These are phyloP conservation scores for Pelagomonas calceolata DNA, from an alignment of 108 stramenopile genomes.

Conservation along the genomic window DNA sequence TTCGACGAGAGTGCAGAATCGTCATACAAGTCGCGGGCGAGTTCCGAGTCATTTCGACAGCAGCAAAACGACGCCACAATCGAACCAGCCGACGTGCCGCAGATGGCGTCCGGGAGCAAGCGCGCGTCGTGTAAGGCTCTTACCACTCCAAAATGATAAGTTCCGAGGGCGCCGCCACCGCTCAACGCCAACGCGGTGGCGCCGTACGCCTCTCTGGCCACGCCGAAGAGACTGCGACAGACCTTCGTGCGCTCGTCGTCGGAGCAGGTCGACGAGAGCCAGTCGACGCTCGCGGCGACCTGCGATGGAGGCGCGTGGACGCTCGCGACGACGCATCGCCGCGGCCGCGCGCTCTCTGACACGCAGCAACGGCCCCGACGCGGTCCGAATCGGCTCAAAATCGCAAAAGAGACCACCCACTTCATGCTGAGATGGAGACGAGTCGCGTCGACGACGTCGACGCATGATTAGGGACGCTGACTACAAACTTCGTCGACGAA, in stretches of 20 bases:
- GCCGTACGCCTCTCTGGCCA: constrained; percentile 85
- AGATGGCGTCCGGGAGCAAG: constrained; percentile 77
- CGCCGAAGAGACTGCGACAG: constrained; percentile 40
- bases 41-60: constrained; percentile 78
- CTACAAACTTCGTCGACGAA: constrained; percentile 64
- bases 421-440: too few species aligned
- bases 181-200: constrained; percentile 82
- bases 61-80: constrained; percentile 81
- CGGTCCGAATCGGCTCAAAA: too few species aligned
- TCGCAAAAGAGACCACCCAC: too few species aligned
- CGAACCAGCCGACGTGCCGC: constrained; percentile 85
- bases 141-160: constrained; percentile 84
- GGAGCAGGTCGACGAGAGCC: neutral
- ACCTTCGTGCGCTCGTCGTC: neutral
- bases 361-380: too few species aligned
- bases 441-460: too few species aligned
- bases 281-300: neutral
- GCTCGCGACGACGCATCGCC: too few species aligned
- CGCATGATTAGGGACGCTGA: too few species aligned
- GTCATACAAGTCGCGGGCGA: constrained; percentile 51
- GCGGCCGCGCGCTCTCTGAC: too few species aligned
- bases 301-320: too few species aligned
- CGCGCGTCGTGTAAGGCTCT: constrained; percentile 65
- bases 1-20: constrained; percentile 36
- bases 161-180: constrained; percentile 87